These are phyloP conservation scores for Termitomyces sp. DNA, from an alignment of 768 basidiomycete species.

Conservation along the genomic window DNA sequence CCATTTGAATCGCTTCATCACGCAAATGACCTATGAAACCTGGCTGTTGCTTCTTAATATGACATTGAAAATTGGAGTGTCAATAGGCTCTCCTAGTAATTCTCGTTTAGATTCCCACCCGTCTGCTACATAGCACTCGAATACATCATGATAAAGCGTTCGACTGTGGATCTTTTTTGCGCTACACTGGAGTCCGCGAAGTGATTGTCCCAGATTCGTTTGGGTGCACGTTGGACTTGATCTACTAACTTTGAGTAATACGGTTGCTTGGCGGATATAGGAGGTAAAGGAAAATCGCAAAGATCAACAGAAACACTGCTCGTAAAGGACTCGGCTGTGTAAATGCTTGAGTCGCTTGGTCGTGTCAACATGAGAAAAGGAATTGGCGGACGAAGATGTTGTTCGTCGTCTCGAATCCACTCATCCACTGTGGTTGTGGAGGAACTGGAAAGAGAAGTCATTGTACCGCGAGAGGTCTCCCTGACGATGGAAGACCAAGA, in stretches of 20 bases:
- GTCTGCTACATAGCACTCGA: constrained; percentile 3
- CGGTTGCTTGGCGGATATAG: constrained; percentile 18
- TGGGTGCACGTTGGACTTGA: constrained; percentile 11
- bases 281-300: constrained; percentile 45
- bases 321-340: constrained; percentile 29
- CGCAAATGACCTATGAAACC: too few species aligned
- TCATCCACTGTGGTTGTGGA: constrained; percentile 12
- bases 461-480: constrained; percentile 14
- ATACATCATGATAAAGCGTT: constrained; percentile 22
- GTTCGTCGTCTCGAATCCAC: constrained; percentile 10
- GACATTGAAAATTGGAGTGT: too few species aligned
- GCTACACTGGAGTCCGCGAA: constrained; percentile 9
- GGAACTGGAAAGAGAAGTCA: constrained; percentile 11
- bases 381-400: constrained; percentile 13
- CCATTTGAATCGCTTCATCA: too few species aligned
- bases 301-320: constrained; percentile 41
- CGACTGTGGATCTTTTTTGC: constrained; percentile 18
- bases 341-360: constrained; percentile 30
- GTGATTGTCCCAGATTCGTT: constrained; percentile 16
- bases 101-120: not conserved
- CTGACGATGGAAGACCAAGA: constrained; percentile 16
- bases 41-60: too few species aligned
- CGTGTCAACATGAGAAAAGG: constrained; percentile 31
- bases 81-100: too few species aligned
- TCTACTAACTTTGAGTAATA: constrained; percentile 17